These are phyloP conservation scores for Dipteronia sinensis DNA, from an alignment of 345 rosid species.

Conservation along the genomic window DNA sequence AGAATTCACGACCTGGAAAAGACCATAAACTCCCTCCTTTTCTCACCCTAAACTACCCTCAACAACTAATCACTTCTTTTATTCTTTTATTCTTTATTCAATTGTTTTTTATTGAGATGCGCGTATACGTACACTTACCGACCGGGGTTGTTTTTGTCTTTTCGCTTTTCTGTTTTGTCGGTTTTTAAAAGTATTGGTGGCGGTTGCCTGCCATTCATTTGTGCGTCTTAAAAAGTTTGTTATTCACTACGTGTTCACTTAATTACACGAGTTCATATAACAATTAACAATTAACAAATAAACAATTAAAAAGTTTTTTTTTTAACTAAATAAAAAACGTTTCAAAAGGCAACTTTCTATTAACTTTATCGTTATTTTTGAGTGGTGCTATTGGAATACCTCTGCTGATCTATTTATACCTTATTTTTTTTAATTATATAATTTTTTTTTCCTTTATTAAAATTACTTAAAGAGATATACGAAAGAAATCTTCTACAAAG, in stretches of 20 bases:
- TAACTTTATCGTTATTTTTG: too few species aligned
- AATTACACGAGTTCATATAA: neutral
- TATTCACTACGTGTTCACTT: neutral
- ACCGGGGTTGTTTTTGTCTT: slow-evolving; percentile 9
- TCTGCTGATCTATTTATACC: too few species aligned
- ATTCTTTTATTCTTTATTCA: neutral
- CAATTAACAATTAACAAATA: too few species aligned
- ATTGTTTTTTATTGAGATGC: neutral
- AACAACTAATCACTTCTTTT: neutral
- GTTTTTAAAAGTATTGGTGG: neutral
- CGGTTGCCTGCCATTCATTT: neutral
- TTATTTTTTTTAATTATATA: too few species aligned
- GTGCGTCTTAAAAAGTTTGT: neutral
- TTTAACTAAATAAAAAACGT: neutral
- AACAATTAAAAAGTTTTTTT: too few species aligned
- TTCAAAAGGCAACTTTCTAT: neutral
- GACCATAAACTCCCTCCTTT: slow-evolving; percentile 33
- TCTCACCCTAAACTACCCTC: slow-evolving; percentile 21
- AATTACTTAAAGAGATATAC: too few species aligned
- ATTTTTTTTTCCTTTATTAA: too few species aligned
- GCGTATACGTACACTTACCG: neutral
- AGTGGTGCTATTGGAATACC: too few species aligned
- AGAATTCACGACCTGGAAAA: slow-evolving; percentile 22
- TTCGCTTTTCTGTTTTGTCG: neutral
- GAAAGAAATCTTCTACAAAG: too few species aligned